Percentiles rank a stretch among this genome's conserved stretches.
These are phyloP conservation scores for Erucastrum elatum DNA, from an alignment of 345 rosid genomes.

Conservation along the genomic window DNA sequence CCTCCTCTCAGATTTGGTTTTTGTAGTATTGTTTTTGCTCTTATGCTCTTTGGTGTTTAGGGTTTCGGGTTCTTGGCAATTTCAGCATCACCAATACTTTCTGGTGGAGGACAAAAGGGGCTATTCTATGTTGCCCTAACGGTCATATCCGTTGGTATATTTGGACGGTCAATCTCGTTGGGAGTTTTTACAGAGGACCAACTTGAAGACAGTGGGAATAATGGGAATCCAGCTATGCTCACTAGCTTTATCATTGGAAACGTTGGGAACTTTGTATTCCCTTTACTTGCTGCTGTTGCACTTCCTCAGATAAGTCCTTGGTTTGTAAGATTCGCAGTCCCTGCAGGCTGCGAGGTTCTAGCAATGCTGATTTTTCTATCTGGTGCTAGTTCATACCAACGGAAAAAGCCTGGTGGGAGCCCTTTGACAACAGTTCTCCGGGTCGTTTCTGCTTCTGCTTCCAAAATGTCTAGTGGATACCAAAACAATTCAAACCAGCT, in stretches of 20 bases:
- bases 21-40: background rate
- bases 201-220: slow-evolving; percentile 25
- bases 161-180: slow-evolving; percentile 34
- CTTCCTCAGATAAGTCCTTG: slow-evolving; percentile 40
- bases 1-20: background rate
- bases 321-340: slow-evolving; percentile 43
- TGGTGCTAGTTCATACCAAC: slow-evolving; percentile 29
- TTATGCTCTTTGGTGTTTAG: slow-evolving; percentile 15
- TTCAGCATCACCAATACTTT: slow-evolving; percentile 28
- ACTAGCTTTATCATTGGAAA: slow-evolving; percentile 37
- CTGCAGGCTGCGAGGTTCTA: slow-evolving; percentile 35
- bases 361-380: slow-evolving; percentile 42
- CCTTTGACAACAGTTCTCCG: slow-evolving; percentile 39
- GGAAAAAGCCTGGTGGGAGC: slow-evolving; percentile 34
- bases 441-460: slow-evolving; percentile 42
- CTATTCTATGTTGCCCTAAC: slow-evolving; percentile 23
- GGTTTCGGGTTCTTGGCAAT: slow-evolving; percentile 37
- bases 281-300: slow-evolving; percentile 32
- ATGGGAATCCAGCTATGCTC: slow-evolving; percentile 22
- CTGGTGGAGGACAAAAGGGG: slow-evolving; percentile 9
- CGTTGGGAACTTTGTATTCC: slow-evolving; percentile 29
- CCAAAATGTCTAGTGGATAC: slow-evolving; percentile 24
- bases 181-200: slow-evolving; percentile 37
- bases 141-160: slow-evolving; percentile 34
- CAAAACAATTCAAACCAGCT: slow-evolving; percentile 18